These are phyloP conservation scores for Neofusicoccum laricinum DNA, from an alignment of 2,329 filamentous ascomycete genomes.

Conservation along the genomic window DNA sequence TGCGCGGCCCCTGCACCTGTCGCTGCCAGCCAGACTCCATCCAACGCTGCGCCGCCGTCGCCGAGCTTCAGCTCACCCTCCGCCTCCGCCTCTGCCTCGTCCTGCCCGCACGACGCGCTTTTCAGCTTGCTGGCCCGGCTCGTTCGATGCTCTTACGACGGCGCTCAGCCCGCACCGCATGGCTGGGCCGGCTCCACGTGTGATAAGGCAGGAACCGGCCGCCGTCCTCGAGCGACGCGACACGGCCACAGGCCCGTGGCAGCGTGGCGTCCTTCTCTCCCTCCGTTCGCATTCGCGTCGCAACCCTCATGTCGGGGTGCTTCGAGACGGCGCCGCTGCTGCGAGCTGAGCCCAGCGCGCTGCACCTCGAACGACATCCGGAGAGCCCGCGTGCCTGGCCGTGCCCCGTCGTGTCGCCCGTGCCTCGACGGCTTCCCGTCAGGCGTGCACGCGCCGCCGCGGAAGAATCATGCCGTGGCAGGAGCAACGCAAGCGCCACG, in stretches of 20 bases:
- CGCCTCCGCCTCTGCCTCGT: neutral
- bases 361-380: neutral
- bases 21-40: too few species aligned
- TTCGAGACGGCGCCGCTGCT: neutral
- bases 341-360: neutral
- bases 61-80: neutral
- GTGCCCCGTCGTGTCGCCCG: neutral
- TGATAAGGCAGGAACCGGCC: slow-evolving; percentile 2
- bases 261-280: neutral
- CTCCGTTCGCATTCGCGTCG: neutral
- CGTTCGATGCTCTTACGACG: slow-evolving; percentile 13
- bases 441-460: neutral
- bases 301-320: neutral
- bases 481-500: slow-evolving; percentile 3
- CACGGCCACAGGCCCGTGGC: neutral
- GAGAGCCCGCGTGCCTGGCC: neutral
- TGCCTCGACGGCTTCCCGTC: neutral
- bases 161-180: neutral
- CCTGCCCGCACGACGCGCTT: too few species aligned
- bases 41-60: too few species aligned
- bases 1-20: neutral
- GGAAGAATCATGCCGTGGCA: slow-evolving; percentile 8
- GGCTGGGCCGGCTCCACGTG: neutral
- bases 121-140: neutral
- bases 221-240: neutral